Conservation (phyloP, 176 grass and related monocot genomes). For the Carex cristatella region DNA sequence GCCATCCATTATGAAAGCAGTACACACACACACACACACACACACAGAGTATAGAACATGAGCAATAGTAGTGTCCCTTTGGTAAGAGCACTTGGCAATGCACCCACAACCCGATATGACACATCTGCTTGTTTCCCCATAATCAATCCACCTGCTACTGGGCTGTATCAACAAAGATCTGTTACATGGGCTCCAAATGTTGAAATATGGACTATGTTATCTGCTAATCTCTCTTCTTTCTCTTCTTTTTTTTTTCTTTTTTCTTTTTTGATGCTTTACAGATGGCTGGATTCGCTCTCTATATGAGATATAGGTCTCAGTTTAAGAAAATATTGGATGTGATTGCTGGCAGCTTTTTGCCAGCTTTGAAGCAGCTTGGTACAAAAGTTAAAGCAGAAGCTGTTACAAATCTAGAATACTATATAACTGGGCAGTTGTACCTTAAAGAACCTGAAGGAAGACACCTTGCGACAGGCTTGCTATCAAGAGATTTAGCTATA, state of each 20-base stretch:
- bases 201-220: neutral
- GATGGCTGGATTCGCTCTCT: constrained; percentile 73
- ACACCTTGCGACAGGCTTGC: constrained; percentile 40
- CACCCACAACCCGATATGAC: neutral
- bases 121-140: neutral
- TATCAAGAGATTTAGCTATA: constrained; percentile 31
- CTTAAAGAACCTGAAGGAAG: constrained; percentile 70
- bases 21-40: too few relatives aligned
- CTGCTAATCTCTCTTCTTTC: neutral
- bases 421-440: constrained; percentile 50
- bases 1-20: neutral
- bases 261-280: constrained; percentile 17
- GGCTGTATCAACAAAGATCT: neutral
- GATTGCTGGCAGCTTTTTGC: constrained; percentile 50
- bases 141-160: neutral
- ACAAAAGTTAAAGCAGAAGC: constrained; percentile 36
- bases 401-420: constrained; percentile 49
- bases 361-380: constrained; percentile 58
- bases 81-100: neutral
- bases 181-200: neutral
- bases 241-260: neutral
- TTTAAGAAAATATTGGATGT: constrained; percentile 68
- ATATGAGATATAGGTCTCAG: constrained; percentile 62
- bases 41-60: neutral
- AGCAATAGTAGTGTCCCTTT: neutral